Base-by-base conservation (phyloP, 345 rosid genomes). In the Syzygium jambos region DNA sequence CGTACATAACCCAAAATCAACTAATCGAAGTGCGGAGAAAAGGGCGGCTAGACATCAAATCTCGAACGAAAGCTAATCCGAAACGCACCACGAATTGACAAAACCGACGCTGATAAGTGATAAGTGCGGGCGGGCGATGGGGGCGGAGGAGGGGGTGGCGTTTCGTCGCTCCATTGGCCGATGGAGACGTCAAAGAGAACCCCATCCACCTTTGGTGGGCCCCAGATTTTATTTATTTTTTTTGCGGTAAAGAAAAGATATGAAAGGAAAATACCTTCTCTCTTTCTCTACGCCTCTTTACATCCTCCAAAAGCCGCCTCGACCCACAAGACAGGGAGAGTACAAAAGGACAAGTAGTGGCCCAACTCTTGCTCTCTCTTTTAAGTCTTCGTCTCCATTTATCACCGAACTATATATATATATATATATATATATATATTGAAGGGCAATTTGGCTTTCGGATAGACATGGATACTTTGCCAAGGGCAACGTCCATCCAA, bases 291-390 rank as follows among this genome's bases (percentile, higher is more conserved):
- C 94, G 94, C 86, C 96, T 94, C 95, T 92, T 83, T 59, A 90
- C 89, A 38, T 85, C 59, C 91, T 84, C 93, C 91, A 92, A 96
- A 92, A 91, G 97, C 94, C 94, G 93, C 92, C 92, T 21, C 85
- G 5, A 16, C 49, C 17, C 16, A 30, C 52, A 73, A 52, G 27
- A 57, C 27, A 25, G n/a, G n/a, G 46, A 27, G 49, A 12, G 29
- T 56, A n/a, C 25, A n/a, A 4, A 51, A 51, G 38, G 54, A 19
- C 13, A 29, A 52, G 3, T 57, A 23, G 38, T 52, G 38, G 19
- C 78, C 25, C 78, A 11, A 68, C 78, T 17, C 17, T 68, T 41
- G 41, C n/a, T 53, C 23, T 43, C 29, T 3, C 43, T 23, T 23
- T 25, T n/a, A n/a, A 30, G 19, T 27, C 56, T 83, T 78, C 57